Conservation (phyloP, 345 rosid genomes). For the Pugionium dolabratum region DNA sequence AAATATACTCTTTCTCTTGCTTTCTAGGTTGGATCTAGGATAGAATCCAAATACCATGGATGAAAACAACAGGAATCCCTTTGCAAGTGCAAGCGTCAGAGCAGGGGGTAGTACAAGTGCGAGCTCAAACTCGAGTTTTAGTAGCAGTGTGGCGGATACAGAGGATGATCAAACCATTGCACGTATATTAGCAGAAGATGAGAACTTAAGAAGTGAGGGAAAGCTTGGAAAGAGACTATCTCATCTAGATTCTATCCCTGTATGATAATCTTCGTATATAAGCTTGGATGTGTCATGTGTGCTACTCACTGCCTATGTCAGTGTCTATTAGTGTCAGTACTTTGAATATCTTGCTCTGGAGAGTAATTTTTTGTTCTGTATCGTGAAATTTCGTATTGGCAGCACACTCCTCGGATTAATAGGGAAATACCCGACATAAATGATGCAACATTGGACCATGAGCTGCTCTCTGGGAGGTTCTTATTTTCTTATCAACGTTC, state of each 20-base stretch:
- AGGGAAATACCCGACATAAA: conserved; percentile 73
- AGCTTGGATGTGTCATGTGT: not conserved
- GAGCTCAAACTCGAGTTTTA: conserved; percentile 83
- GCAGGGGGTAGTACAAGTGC: conserved; percentile 56
- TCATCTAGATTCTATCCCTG: conserved; percentile 90
- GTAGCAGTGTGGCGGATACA: conserved; percentile 68
- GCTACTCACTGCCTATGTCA: not conserved
- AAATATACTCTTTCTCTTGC: not conserved
- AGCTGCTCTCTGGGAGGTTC: conserved; percentile 86
- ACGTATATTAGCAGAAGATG: conserved; percentile 66
- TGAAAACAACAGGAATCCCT: conserved; percentile 35
- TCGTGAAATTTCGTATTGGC: conserved; percentile 39
- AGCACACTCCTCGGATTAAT: conserved; percentile 92
- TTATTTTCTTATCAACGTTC: conserved; percentile 23
- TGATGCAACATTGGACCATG: conserved; percentile 91
- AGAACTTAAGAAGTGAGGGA: conserved; percentile 45
- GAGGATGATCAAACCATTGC: conserved; percentile 91
- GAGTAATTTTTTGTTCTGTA: conserved; percentile 14
- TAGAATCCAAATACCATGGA: conserved; percentile 17
- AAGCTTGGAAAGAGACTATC: conserved; percentile 81
- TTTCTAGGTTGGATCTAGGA: conserved; percentile 21
- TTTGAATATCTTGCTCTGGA: not conserved
- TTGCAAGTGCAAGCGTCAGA: conserved; percentile 37
- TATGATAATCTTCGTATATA: conserved; percentile 34
- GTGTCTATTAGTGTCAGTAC: not conserved